Conservation (phyloP, 2,329 filamentous ascomycete genomes). For the Fusarium sp. region DNA sequence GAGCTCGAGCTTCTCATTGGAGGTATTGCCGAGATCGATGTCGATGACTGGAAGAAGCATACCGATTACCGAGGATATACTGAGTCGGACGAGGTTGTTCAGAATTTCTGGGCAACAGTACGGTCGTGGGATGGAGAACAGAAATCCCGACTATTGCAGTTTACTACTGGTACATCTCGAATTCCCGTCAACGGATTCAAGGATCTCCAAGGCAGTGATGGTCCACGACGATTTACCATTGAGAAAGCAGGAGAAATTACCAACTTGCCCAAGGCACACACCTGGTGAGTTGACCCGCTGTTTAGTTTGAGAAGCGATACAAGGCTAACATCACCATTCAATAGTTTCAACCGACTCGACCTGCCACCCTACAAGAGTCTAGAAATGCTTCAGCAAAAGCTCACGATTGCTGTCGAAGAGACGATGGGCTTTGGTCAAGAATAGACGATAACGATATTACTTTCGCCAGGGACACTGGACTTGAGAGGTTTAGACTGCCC, state of each 20-base stretch:
- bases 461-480: conserved; percentile 32
- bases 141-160: conserved; percentile 94
- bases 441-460: conserved; percentile 59
- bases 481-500: conserved; percentile 19
- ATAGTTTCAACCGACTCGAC: conserved; percentile 95
- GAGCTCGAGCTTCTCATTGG: conserved; percentile 96
- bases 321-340: conserved; percentile 36
- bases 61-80: conserved; percentile 99
- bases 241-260: conserved; percentile 93
- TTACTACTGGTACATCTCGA: conserved; percentile 95
- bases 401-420: conserved; percentile 97
- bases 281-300: conserved; percentile 76
- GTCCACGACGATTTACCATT: conserved; percentile 94
- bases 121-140: conserved; percentile 98
- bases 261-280: conserved; percentile 96
- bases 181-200: conserved; percentile 99
- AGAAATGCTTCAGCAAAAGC: conserved; percentile 86
- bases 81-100: conserved; percentile 95
- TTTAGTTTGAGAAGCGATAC: neutral
- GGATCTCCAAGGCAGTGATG: conserved; percentile 96
- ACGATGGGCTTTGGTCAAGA: conserved; percentile 99
- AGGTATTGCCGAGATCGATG: conserved; percentile 99
- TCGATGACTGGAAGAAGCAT: conserved; percentile 99
- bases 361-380: conserved; percentile 91
- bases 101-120: conserved; percentile 99